phyloP scores from a whole-genome alignment of 371 early-diverging fungal genomes.

The Mortierella sp. region DNA sequence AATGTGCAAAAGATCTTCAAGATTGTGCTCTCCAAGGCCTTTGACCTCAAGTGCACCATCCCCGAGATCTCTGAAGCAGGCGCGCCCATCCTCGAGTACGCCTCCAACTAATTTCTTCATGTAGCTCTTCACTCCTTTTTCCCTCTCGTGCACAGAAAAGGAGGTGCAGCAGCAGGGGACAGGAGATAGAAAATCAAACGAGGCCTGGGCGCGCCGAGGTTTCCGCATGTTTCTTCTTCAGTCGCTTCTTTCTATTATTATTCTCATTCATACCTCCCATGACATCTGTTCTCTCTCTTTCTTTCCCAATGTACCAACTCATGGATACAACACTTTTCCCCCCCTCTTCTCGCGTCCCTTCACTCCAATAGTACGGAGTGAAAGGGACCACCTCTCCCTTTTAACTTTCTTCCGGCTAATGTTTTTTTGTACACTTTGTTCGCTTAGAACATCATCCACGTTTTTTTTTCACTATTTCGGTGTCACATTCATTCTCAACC shows the following conservation, averaged over 20 bases:
- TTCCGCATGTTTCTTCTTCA: background rate
- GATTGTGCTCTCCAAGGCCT: constrained; percentile 93
- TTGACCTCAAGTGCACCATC: constrained; percentile 93
- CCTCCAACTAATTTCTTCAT: constrained; percentile 28
- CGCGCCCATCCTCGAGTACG: constrained; percentile 91
- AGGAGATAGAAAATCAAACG: background rate
- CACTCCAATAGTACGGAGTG: background rate
- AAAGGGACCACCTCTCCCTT: background rate
- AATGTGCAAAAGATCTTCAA: constrained; percentile 98
- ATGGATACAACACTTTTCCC: background rate
- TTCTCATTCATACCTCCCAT: constrained; percentile 1
- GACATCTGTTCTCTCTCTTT: background rate
- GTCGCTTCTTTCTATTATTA: background rate
- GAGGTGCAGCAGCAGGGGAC: background rate
- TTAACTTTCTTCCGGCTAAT: background rate
- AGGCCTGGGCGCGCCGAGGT: background rate
- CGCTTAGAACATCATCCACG: background rate
- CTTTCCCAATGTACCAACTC: background rate
- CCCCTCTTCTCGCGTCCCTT: background rate
- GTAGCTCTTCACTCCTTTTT: background rate
- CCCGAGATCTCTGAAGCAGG: constrained; percentile 93
- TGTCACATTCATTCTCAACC: background rate
- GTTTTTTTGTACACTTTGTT: background rate
- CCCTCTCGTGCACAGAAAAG: background rate
- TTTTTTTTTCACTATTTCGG: background rate